Percentiles rank a stretch among this genome's conserved stretches.
phyloP scores from a whole-genome alignment of 2,329 filamentous ascomycete genomes.

The Ophioceras dolichostomum region DNA sequence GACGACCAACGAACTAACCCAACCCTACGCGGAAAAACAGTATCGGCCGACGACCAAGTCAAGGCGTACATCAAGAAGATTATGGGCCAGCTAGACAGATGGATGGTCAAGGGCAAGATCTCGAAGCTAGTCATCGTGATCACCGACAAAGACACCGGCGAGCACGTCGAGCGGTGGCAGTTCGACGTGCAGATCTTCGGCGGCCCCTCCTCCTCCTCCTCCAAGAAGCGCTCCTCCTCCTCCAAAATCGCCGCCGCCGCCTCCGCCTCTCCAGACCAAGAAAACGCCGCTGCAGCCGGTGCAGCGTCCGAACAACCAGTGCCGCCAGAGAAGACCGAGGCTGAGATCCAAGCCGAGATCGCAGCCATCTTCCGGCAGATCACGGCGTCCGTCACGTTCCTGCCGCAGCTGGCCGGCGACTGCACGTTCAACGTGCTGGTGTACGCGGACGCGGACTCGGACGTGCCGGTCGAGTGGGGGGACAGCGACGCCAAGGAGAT shows the following conservation, averaged over 20 bases:
- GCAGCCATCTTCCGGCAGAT: constrained; percentile 96
- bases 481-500: constrained; percentile 98
- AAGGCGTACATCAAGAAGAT: constrained; percentile 99
- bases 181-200: constrained; percentile 53
- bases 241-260: background rate
- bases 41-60: constrained; percentile 93
- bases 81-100: constrained; percentile 93
- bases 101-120: constrained; percentile 96
- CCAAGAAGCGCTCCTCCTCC: constrained; percentile 31
- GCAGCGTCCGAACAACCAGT: constrained; percentile 15
- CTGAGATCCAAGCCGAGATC: constrained; percentile 91
- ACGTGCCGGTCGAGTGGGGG: constrained; percentile 96
- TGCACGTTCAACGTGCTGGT: constrained; percentile 99
- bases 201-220: constrained; percentile 23
- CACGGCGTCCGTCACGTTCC: constrained; percentile 91
- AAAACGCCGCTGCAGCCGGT: constrained; percentile 14
- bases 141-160: constrained; percentile 91
- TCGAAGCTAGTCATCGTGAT: constrained; percentile 95
- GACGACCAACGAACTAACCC: no score
- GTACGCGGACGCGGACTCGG: constrained; percentile 91
- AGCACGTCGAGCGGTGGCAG: constrained; percentile 95
- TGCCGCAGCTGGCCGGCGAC: constrained; percentile 85
- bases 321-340: constrained; percentile 67
- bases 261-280: constrained; percentile 6
- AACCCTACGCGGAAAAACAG: constrained; percentile 24